Conservation (phyloP, 768 basidiomycete species). For the Myochromella boudieri region DNA sequence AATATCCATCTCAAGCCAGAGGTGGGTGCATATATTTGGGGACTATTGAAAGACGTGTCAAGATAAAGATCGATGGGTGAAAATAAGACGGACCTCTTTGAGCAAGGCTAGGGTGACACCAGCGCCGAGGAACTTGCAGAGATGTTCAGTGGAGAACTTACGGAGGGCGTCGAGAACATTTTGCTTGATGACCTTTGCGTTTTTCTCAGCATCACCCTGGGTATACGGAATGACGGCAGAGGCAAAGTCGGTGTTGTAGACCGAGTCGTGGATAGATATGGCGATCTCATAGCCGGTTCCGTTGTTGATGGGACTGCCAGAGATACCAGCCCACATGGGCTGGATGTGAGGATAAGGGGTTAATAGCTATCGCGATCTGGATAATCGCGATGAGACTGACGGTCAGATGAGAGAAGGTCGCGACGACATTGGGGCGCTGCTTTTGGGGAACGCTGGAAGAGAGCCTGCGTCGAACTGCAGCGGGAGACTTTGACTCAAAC, state of each 20-base stretch:
- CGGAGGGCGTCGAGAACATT: slow-evolving; percentile 65
- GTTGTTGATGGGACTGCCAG: slow-evolving; percentile 60
- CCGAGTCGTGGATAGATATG: slow-evolving; percentile 80
- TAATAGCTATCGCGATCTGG: slow-evolving; percentile 18
- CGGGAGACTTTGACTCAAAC: slow-evolving; percentile 67
- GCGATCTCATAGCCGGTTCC: slow-evolving; percentile 68
- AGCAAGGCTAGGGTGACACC: slow-evolving; percentile 74
- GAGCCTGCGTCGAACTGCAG: slow-evolving; percentile 64
- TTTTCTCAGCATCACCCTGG: slow-evolving; percentile 50
- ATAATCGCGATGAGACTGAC: slow-evolving; percentile 39
- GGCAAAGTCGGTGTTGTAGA: slow-evolving; percentile 79
- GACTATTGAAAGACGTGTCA: slow-evolving; percentile 37
- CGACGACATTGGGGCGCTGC: slow-evolving; percentile 52
- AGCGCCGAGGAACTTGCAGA: slow-evolving; percentile 85
- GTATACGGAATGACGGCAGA: slow-evolving; percentile 56
- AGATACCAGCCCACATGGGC: slow-evolving; percentile 90
- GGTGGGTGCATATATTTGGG: slow-evolving; percentile 81
- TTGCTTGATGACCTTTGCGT: slow-evolving; percentile 58
- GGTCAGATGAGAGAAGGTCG: slow-evolving; percentile 62
- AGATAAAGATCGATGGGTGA: slow-evolving; percentile 17
- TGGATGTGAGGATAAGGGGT: slow-evolving; percentile 28
- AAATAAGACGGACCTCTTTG: slow-evolving; percentile 49
- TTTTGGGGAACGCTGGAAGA: slow-evolving; percentile 49
- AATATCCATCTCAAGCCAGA: slow-evolving; percentile 83
- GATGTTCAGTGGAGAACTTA: slow-evolving; percentile 72